Evolutionary conservation across 202 grass and related monocot species (phyloP).

Genomic region (Hordeum pubiflorum): DNA sequence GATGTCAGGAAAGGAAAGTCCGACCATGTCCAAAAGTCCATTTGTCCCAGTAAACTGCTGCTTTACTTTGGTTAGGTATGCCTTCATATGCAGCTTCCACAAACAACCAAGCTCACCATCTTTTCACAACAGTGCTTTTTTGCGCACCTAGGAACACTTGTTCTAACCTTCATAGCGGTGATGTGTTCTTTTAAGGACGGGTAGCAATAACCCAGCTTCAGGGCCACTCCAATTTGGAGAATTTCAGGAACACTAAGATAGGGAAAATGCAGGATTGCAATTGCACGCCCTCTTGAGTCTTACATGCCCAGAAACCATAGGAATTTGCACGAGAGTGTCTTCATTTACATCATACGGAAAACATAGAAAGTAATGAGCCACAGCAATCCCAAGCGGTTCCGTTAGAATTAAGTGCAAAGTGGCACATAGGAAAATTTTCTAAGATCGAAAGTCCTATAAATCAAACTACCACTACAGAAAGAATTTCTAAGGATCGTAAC

Average conservation of each 20-base stretch:
- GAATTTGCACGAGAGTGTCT: not conserved
- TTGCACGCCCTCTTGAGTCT: not conserved
- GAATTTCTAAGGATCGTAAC: not conserved
- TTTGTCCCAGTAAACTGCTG: not conserved
- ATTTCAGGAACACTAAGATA: not conserved
- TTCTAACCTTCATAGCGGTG: not conserved
- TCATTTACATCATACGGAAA: not conserved
- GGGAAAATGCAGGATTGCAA: not conserved
- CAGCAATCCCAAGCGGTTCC: not conserved
- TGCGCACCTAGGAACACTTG: not conserved
- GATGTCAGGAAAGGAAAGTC: too few relatives aligned
- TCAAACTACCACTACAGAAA: not conserved
- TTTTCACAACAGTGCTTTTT: not conserved
- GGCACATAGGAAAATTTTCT: not conserved
- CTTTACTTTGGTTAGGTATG: not conserved
- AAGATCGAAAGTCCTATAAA: not conserved
- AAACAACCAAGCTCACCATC: not conserved
- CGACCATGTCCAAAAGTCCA: too few relatives aligned
- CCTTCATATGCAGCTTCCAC: not conserved
- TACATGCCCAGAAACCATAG: not conserved
- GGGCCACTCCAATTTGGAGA: not conserved
- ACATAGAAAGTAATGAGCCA: not conserved
- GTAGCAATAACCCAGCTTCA: conserved; percentile 12
- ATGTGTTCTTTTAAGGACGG: not conserved
- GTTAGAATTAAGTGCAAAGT: not conserved